Evolutionary conservation across 2,329 filamentous ascomycete genomes (phyloP), one percentile per base, ranked within the genome.

Genomic region (Leptographium lundbergii): DNA sequence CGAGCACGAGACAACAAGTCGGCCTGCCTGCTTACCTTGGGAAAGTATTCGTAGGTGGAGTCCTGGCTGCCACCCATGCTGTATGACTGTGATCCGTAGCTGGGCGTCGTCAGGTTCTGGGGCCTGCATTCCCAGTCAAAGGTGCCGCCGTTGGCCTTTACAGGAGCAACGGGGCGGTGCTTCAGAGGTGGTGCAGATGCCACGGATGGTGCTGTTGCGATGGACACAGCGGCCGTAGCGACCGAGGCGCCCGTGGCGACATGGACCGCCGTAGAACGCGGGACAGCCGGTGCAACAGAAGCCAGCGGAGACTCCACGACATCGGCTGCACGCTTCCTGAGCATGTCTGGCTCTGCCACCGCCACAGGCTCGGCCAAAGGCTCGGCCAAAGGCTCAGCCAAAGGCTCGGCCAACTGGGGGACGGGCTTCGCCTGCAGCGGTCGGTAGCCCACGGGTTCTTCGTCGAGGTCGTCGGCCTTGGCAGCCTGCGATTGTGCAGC

Each of bases 41-140:
- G 77, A 63, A 87, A 84, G 66, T 88, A 88, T 62, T 88, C 85
- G 64, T 88, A 88, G 0, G 84, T 79, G n/a, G 84, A 87, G 66
- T 88, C 85, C 66, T 87, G 81, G 59, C 77, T 78, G 52, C 82
- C 84, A 59, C 84, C 84, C 77, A 87, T 81, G 59, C 81, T 75
- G 66, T 79, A 82, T 60, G 72, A 67, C 60, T 84, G 75, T 48
- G 67, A 65, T 2, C 75, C 74, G 59, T 71, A 74, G 17, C 73
- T 71, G 13, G 72, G 74, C 1, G 77, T 66, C 0, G 73, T 76
- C 14, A 91, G 75, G 4, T 81, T 82, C 64, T 88, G 83, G 1
- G 79, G 74, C 22, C 77, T 72, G 67, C 85, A 88, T 1, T 80
- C 75, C 69, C 70, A 75, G 4, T 73, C 65, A 2, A 66, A 62